These are phyloP conservation scores for Myriosclerotinia duriaeana DNA, from an alignment of 2,329 filamentous ascomycete genomes.

Conservation along the genomic window DNA sequence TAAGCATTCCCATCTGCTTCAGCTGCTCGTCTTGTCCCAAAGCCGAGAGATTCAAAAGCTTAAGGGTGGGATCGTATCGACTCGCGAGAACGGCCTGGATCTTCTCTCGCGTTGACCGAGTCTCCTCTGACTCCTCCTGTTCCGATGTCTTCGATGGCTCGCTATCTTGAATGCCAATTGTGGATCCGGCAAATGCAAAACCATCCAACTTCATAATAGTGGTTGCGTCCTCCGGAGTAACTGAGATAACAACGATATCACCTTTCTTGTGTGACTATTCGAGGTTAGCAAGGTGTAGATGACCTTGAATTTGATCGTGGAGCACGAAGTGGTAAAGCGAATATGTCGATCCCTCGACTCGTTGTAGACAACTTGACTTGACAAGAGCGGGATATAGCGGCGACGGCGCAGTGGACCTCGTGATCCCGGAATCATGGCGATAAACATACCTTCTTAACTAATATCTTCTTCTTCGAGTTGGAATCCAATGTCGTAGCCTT, in stretches of 20 bases:
- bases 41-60: conserved; percentile 79
- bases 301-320: conserved; percentile 42
- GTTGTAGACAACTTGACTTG: conserved; percentile 42
- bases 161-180: conserved; percentile 54
- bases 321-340: conserved; percentile 35
- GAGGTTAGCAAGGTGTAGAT: conserved; percentile 60
- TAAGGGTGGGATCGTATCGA: conserved; percentile 69
- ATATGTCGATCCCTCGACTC: conserved; percentile 36
- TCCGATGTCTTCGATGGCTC: conserved; percentile 26
- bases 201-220: conserved; percentile 67
- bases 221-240: conserved; percentile 62
- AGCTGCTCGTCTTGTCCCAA: conserved; percentile 73
- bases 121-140: conserved; percentile 49
- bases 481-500: conserved; percentile 59
- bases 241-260: conserved; percentile 67
- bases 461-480: conserved; percentile 51
- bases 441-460: conserved; percentile 76
- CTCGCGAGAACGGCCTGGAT: conserved; percentile 69
- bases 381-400: conserved; percentile 43
- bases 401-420: conserved; percentile 39
- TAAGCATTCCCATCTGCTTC: conserved; percentile 67
- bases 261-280: conserved; percentile 67
- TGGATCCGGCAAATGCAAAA: conserved; percentile 65
- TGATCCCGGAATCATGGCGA: conserved; percentile 47
- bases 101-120: conserved; percentile 64